A percentile compares a stretch with the other conserved stretches of the same genome.
These are phyloP conservation scores for Botrytis cinerea DNA, from an alignment of 2,329 filamentous ascomycete species.

Conservation along the genomic window DNA sequence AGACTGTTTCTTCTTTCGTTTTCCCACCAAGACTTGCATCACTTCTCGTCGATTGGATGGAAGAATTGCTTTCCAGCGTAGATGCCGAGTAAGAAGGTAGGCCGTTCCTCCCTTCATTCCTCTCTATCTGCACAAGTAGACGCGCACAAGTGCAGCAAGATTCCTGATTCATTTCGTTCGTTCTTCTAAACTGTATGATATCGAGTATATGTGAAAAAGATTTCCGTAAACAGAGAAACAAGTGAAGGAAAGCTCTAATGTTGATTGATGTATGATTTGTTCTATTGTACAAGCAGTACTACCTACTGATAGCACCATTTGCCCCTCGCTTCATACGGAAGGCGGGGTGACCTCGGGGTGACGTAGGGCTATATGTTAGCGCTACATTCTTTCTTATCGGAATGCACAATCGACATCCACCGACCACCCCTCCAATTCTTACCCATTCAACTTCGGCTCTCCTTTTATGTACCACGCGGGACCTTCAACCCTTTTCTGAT, in stretches of 20 bases:
- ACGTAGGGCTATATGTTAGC: not conserved
- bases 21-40: not conserved
- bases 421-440: not conserved
- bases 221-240: not conserved
- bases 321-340: slow-evolving; percentile 10
- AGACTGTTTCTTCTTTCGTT: not conserved
- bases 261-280: not conserved
- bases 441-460: not conserved
- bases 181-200: not conserved
- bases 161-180: not conserved
- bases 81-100: slow-evolving; percentile 2
- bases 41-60: not conserved
- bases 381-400: not conserved
- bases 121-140: slow-evolving; percentile 1
- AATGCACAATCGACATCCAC: not conserved
- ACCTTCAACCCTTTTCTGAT: not conserved
- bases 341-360: not conserved
- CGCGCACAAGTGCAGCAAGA: slow-evolving; percentile 17
- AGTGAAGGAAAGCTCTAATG: not conserved
- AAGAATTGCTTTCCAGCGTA: not conserved
- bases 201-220: not conserved
- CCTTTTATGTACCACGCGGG: not conserved
- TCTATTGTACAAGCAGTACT: not conserved
- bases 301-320: not conserved
- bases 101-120: not conserved